Evolutionary conservation across 1,139 yeast species (phyloP), one percentile per base, ranked within the genome.

Genomic region (Candida sp.): DNA sequence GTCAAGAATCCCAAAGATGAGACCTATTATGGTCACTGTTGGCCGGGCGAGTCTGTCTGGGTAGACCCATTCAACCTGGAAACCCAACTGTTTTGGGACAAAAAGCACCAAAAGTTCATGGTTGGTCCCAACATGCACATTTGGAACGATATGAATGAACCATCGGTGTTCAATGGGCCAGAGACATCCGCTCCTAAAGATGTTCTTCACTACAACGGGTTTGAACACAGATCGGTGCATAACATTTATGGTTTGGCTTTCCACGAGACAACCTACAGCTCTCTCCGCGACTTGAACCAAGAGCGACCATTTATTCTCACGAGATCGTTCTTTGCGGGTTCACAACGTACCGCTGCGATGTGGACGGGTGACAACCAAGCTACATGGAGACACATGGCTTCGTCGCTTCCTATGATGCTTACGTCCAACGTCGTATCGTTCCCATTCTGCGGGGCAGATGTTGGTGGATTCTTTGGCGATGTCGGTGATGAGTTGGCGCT

Each of bases 141-240:
- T 31, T 94, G 99, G 99, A 96, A 94, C 67, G 99, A 96, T 67
- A 94, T 94, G 99, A 91, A 90, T 69, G 99, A 94, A 69, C 98
- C 98, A 0, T 90, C 98, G 0, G 88, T 94, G 3, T 96, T 94
- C 66, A 84, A 87, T 60, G 99, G 98, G 0, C 97, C 98, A 1
- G 99, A 94, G 67, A 91, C 97, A 0, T 75, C 96, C 0, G 84
- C 94, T 41, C 96, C 96, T 42, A 88, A 88, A 62, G 96, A 92
- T 67, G 73, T 82, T 42, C 60, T 93, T 28, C 98, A 93, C 60
- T 79, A 73, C 63, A 96, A 91, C 3, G 83, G 84, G 12, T 87
- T 88, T 85, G 98, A 96, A 67, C 96, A 92, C 65, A 84, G 99
- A 54, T 90, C 96, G 5, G 77, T 93, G 9, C 99, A 94, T 68